Conservation (phyloP, 2,329 filamentous ascomycete genomes). For the Akanthomyces lecanii region DNA sequence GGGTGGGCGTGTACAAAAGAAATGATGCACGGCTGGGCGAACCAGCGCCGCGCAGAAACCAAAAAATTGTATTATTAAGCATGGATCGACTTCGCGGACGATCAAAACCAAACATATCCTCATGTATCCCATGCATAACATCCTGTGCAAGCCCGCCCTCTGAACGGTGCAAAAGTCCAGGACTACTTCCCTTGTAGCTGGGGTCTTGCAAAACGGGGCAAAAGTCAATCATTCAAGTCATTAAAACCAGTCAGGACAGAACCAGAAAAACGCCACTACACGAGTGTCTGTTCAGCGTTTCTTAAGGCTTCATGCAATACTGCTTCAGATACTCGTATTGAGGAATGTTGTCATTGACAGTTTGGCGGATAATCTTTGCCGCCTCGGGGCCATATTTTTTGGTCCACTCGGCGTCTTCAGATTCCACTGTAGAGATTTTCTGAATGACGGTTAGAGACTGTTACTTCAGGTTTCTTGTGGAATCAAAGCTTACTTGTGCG, state of each 20-base stretch:
- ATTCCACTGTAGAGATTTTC: constrained; percentile 59
- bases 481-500: constrained; percentile 45
- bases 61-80: constrained; percentile 13
- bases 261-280: background rate
- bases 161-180: background rate
- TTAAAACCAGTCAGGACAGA: background rate
- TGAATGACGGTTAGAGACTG: constrained; percentile 30
- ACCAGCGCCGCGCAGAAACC: constrained; percentile 14
- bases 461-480: constrained; percentile 17
- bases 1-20: constrained; percentile 7
- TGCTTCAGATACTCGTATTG: constrained; percentile 80
- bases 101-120: constrained; percentile 1
- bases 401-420: constrained; percentile 67
- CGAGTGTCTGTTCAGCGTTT: background rate
- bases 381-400: constrained; percentile 70
- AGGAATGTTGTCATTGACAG: constrained; percentile 65
- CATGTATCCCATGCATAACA: background rate
- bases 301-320: constrained; percentile 41
- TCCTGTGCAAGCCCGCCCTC: background rate
- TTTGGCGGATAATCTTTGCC: constrained; percentile 64
- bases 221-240: constrained; percentile 8
- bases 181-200: background rate
- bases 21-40: constrained; percentile 6
- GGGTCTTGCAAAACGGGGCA: background rate
- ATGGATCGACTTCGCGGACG: background rate